Conservation (phyloP, 2,329 filamentous ascomycete genomes). For the Fusarium keratoplasticum region DNA sequence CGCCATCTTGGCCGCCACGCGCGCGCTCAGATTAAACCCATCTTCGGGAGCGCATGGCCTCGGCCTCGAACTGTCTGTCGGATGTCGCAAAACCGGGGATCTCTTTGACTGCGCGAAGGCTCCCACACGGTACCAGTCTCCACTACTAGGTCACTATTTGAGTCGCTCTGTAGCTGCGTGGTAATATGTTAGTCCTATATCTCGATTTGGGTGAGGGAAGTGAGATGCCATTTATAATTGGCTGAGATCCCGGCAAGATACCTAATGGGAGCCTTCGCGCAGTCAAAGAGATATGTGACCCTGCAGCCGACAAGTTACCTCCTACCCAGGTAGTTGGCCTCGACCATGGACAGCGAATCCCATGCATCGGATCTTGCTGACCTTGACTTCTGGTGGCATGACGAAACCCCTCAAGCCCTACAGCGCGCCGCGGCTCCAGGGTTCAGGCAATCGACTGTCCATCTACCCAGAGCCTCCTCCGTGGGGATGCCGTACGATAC, state of each 20-base stretch:
- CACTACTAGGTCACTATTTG: no score
- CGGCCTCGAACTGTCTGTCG: background rate
- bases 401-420: background rate
- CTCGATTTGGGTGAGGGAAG: no score
- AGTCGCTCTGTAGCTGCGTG: no score
- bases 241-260: no score
- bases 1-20: slow-evolving; percentile 1
- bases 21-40: background rate
- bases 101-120: no score
- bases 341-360: background rate
- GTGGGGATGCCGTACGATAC: background rate
- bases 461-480: background rate
- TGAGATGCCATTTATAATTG: no score
- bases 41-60: slow-evolving; percentile 3
- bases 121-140: no score
- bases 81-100: slow-evolving; percentile 6
- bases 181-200: no score
- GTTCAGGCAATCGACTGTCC: background rate
- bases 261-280: no score
- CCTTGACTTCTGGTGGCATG: background rate
- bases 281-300: background rate
- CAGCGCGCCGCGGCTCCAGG: background rate
- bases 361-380: background rate
- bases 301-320: background rate
- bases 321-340: background rate